Conservation (phyloP, 176 grass and related monocot species). For the Tillandsia fasciculata region DNA sequence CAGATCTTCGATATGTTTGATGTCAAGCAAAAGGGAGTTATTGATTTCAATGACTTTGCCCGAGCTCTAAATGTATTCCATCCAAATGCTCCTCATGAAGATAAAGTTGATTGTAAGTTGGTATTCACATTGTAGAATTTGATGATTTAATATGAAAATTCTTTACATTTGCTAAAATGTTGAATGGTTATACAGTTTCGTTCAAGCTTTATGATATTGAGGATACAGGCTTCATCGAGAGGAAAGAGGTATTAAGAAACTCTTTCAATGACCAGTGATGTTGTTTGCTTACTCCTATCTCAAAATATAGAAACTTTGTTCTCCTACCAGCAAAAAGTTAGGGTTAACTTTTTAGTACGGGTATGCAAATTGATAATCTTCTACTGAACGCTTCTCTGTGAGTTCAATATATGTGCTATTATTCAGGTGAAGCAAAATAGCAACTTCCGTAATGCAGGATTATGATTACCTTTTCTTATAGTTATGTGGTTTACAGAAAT, state of each 20-base stretch:
- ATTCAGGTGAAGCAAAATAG: too few relatives aligned
- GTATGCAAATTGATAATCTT: too few relatives aligned
- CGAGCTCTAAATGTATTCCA: slow-evolving; percentile 92
- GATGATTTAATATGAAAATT: not conserved
- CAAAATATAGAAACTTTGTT: not conserved
- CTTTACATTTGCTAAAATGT: slow-evolving; percentile 18
- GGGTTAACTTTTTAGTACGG: too few relatives aligned
- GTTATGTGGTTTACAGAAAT: too few relatives aligned
- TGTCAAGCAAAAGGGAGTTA: slow-evolving; percentile 76
- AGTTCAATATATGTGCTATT: too few relatives aligned
- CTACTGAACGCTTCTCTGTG: too few relatives aligned
- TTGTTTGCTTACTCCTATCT: too few relatives aligned
- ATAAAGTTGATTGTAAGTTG: slow-evolving; percentile 93
- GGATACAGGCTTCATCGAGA: slow-evolving; percentile 73
- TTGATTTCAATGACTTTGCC: slow-evolving; percentile 94
- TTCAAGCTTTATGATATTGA: slow-evolving; percentile 98
- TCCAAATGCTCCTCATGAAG: slow-evolving; percentile 76
- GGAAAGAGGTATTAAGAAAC: slow-evolving; percentile 58
- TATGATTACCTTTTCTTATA: too few relatives aligned
- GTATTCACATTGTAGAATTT: slow-evolving; percentile 4
- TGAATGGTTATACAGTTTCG: slow-evolving; percentile 37
- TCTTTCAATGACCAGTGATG: not conserved
- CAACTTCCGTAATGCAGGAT: too few relatives aligned
- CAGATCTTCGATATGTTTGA: slow-evolving; percentile 97
- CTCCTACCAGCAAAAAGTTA: too few relatives aligned